A percentile compares a stretch with the other conserved stretches of the same genome.
Conservation (phyloP, 129 eudicot genomes). For the Saussurea involucrata region DNA sequence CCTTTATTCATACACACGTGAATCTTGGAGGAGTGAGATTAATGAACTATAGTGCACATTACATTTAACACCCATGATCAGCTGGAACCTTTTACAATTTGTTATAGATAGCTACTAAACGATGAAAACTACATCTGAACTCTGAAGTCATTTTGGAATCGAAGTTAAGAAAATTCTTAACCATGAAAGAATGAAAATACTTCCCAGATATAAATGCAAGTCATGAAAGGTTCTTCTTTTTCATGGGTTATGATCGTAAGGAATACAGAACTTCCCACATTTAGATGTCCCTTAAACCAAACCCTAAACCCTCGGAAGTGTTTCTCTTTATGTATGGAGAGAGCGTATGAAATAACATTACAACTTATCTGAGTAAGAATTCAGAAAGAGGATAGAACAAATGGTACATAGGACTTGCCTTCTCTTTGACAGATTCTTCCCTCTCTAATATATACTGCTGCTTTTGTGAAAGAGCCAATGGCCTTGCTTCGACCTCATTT, state of each 20-base stretch:
- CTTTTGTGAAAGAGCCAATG: slow-evolving; percentile 27
- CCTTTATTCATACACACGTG: neutral
- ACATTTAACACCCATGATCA: slow-evolving; percentile 9
- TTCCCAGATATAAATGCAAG: neutral
- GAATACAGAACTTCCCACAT: neutral
- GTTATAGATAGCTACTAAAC: neutral
- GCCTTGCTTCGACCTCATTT: slow-evolving; percentile 38
- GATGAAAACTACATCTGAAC: neutral
- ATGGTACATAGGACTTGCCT: slow-evolving; percentile 19
- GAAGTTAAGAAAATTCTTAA: neutral
- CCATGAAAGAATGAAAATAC: neutral
- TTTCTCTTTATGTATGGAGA: neutral
- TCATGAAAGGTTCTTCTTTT: neutral
- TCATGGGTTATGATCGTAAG: neutral
- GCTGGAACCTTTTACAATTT: slow-evolving; percentile 1
- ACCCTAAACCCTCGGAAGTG: neutral
- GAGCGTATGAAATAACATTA: neutral
- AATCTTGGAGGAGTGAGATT: neutral
- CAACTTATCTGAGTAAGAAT: neutral
- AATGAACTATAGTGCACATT: neutral
- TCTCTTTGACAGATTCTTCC: slow-evolving; percentile 40
- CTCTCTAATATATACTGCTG: slow-evolving; percentile 29
- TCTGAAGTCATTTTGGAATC: neutral
- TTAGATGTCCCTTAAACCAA: neutral
- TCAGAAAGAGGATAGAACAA: neutral